phyloP scores from a whole-genome alignment of 1,284 basidiomycete genomes.

The Tetrapyrgos nigripes region DNA sequence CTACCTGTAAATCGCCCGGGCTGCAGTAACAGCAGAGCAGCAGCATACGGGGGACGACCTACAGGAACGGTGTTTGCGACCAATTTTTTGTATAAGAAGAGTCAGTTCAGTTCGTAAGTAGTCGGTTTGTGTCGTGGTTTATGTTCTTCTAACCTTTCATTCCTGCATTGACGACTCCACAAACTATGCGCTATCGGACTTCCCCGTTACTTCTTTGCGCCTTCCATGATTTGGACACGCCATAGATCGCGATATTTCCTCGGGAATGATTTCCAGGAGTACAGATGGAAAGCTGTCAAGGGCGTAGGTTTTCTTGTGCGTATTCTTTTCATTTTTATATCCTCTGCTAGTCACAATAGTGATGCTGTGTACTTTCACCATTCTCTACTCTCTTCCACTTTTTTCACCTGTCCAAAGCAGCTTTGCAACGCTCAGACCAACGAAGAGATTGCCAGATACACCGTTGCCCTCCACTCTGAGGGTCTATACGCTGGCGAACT shows the following conservation, averaged over 20 bases:
- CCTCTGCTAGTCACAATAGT: background rate
- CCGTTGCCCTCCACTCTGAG: constrained; percentile 36
- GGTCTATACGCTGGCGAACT: constrained; percentile 54
- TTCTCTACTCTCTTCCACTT: background rate
- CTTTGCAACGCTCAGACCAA: constrained; percentile 41
- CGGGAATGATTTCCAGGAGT: constrained; percentile 55
- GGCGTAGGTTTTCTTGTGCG: constrained; percentile 49
- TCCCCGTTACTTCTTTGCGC: too few species aligned
- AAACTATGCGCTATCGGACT: too few species aligned
- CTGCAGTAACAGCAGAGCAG: too few species aligned
- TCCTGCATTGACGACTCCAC: too few species aligned
- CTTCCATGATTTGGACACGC: too few species aligned
- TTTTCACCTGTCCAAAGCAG: too few species aligned
- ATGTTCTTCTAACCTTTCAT: background rate
- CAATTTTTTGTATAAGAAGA: constrained; percentile 51
- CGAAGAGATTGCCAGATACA: constrained; percentile 49
- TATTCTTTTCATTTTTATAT: constrained; percentile 1
- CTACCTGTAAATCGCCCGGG: constrained; percentile 28
- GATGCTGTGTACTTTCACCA: background rate
- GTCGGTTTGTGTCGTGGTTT: constrained; percentile 1
- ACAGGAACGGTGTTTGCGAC: constrained; percentile 37
- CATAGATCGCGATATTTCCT: constrained; percentile 55
- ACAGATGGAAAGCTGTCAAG: constrained; percentile 54
- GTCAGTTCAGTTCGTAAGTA: constrained; percentile 52
- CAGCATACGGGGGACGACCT: background rate